Evolutionary conservation across 2,329 filamentous ascomycete genomes (phyloP).

Genomic region (Drechslerella stenobrocha): DNA sequence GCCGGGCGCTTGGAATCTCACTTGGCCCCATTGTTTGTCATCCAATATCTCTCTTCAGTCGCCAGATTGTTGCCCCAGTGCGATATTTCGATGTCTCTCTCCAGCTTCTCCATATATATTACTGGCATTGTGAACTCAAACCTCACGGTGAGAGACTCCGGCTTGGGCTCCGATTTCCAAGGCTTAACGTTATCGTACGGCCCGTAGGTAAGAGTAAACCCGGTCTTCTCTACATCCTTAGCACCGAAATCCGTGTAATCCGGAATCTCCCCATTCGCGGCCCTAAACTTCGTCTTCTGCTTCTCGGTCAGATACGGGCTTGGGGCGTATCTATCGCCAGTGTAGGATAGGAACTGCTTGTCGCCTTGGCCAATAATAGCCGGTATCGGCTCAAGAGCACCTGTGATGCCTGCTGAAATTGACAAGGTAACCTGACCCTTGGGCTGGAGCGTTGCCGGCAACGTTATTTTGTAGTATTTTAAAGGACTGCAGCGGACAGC

Average conservation of each 20-base stretch:
- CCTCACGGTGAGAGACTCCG: constrained; percentile 72
- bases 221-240: constrained; percentile 77
- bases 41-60: constrained; percentile 88
- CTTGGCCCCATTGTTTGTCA: constrained; percentile 82
- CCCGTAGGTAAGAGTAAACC: constrained; percentile 83
- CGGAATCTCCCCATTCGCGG: constrained; percentile 74
- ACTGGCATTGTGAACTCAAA: constrained; percentile 96
- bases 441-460: constrained; percentile 74
- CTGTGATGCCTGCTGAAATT: constrained; percentile 81
- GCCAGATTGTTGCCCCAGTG: constrained; percentile 98
- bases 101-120: constrained; percentile 73
- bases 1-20: constrained; percentile 6
- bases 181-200: constrained; percentile 65
- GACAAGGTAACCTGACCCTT: constrained; percentile 80
- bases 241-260: constrained; percentile 77
- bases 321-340: constrained; percentile 80
- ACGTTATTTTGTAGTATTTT: constrained; percentile 54
- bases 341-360: constrained; percentile 81
- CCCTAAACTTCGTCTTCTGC: constrained; percentile 97
- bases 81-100: constrained; percentile 91
- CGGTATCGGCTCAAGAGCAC: constrained; percentile 77
- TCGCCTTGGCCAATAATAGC: constrained; percentile 80
- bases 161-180: constrained; percentile 60
- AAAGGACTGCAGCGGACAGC: constrained; percentile 27
- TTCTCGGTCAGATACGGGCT: constrained; percentile 84